These are phyloP conservation scores for Boletus pseudopeckii DNA, from an alignment of 768 basidiomycete genomes.

Conservation along the genomic window DNA sequence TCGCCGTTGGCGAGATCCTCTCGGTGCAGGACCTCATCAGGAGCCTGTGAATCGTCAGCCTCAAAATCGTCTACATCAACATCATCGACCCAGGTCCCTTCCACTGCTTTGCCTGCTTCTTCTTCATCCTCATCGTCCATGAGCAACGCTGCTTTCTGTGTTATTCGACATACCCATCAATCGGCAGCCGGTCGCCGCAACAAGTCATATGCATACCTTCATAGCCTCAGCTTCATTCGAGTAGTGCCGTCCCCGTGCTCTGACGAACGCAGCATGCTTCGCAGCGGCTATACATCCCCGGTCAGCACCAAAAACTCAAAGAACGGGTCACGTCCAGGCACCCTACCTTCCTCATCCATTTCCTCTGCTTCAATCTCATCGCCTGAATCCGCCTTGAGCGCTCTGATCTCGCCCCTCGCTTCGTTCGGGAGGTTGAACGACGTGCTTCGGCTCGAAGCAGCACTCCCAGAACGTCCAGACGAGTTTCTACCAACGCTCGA, in stretches of 20 bases:
- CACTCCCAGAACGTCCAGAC: constrained; percentile 59
- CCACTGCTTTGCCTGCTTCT: not conserved
- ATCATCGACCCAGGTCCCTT: not conserved
- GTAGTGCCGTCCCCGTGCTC: constrained; percentile 79
- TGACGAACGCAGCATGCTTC: constrained; percentile 79
- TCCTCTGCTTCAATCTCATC: constrained; percentile 72
- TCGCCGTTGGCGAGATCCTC: constrained; percentile 20
- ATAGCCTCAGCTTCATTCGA: constrained; percentile 91
- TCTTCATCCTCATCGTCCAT: constrained; percentile 60
- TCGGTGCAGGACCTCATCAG: not conserved
- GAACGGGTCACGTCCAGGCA: not conserved
- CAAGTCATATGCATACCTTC: constrained; percentile 55
- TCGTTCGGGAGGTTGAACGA: constrained; percentile 79
- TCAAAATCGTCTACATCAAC: constrained; percentile 13
- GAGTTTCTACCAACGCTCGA: constrained; percentile 56
- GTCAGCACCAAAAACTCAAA: not conserved
- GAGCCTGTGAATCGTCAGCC: not conserved
- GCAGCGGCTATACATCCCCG: constrained; percentile 53
- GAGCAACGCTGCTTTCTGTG: constrained; percentile 60
- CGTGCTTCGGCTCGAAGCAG: constrained; percentile 73
- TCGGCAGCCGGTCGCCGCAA: not conserved
- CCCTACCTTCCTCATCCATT: constrained; percentile 84
- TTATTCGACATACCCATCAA: constrained; percentile 5
- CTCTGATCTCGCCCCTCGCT: constrained; percentile 55
- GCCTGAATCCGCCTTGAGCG: constrained; percentile 38